Evolutionary conservation across 345 rosid genomes (phyloP).

Genomic region (Gossypioides kirkii): DNA sequence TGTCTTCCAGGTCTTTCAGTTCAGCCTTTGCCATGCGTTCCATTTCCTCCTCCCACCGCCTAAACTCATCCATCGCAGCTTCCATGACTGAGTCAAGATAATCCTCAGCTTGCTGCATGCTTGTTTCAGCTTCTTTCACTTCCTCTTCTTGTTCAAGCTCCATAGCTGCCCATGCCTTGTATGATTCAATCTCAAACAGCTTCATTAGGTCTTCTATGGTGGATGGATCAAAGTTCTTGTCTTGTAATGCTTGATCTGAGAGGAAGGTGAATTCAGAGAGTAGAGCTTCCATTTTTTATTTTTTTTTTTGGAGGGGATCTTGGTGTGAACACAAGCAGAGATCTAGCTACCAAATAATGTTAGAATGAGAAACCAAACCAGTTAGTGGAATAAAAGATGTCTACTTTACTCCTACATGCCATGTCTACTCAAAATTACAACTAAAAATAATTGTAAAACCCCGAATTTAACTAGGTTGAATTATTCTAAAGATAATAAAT

Average conservation of each 20-base stretch:
- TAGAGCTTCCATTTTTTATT: conserved; percentile 66
- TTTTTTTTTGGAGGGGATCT: too few species aligned
- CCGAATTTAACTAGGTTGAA: too few species aligned
- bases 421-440: background rate
- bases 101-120: conserved; percentile 46
- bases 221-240: conserved; percentile 72
- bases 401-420: background rate
- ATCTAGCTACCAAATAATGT: background rate
- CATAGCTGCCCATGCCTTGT: conserved; percentile 73
- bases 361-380: background rate
- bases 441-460: too few species aligned
- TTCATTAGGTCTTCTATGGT: conserved; percentile 69
- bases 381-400: background rate
- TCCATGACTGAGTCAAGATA: conserved; percentile 74
- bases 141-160: conserved; percentile 47
- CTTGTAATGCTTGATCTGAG: conserved; percentile 58
- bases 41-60: conserved; percentile 67
- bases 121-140: conserved; percentile 39
- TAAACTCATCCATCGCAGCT: conserved; percentile 67
- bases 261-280: conserved; percentile 69
- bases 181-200: conserved; percentile 79
- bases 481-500: too few species aligned
- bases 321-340: background rate
- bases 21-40: conserved; percentile 46
- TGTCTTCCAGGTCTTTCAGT: conserved; percentile 35